Evolutionary conservation across 306 rosid species (phyloP).

Genomic region (Fagus crenata): DNA sequence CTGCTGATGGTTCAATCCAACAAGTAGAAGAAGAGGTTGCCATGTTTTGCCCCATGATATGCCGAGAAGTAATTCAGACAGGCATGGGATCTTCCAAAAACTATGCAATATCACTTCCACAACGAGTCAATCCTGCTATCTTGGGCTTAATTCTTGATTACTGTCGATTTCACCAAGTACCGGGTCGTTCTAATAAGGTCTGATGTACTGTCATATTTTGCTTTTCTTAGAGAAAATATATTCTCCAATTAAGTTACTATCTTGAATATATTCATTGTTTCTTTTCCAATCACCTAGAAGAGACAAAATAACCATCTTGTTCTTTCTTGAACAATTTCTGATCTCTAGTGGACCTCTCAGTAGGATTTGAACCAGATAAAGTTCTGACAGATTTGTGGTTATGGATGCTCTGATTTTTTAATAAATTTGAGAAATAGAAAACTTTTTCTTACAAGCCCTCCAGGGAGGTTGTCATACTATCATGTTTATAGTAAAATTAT

Average conservation of each 20-base stretch:
- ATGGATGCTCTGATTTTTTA: neutral
- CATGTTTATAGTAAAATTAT: conserved; percentile 16
- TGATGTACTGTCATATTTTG: conserved; percentile 22
- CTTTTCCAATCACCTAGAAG: too few relatives aligned
- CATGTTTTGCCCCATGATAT: conserved; percentile 91
- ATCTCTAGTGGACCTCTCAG: too few relatives aligned
- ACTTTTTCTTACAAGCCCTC: neutral
- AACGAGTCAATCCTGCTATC: conserved; percentile 72
- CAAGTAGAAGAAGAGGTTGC: conserved; percentile 95
- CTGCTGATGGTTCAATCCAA: conserved; percentile 82
- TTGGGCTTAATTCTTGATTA: conserved; percentile 84
- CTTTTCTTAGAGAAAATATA: neutral
- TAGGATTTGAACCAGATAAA: too few relatives aligned
- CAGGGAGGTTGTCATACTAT: conserved; percentile 5
- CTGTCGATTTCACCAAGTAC: conserved; percentile 80
- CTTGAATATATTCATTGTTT: too few relatives aligned
- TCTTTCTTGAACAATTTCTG: too few relatives aligned
- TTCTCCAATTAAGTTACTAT: neutral
- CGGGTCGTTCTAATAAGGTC: conserved; percentile 87
- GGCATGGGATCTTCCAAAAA: conserved; percentile 88
- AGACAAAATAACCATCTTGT: too few relatives aligned
- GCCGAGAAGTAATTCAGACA: conserved; percentile 70
- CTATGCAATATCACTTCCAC: conserved; percentile 83
- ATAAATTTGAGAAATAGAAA: neutral
- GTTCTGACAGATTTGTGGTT: neutral